These are phyloP conservation scores for Globisporangium radiosum DNA, from an alignment of 352 stramenopile genomes.

Conservation along the genomic window DNA sequence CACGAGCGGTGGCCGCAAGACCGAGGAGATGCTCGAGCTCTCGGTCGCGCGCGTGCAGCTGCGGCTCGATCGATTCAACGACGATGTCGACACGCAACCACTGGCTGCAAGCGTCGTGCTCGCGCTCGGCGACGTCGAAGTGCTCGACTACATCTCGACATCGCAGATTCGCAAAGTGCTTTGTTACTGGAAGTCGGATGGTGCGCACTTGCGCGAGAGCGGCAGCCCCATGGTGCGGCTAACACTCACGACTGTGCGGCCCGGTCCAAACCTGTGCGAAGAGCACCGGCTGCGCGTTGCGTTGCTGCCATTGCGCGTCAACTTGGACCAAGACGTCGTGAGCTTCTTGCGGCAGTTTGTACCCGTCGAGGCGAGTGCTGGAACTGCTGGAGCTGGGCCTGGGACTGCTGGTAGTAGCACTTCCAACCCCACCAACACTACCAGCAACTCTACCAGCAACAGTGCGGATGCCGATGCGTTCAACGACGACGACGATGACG, in stretches of 20 bases:
- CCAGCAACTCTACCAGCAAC: too few species aligned
- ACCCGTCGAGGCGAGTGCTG: slow-evolving; percentile 25
- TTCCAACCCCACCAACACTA: too few species aligned
- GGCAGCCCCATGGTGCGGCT: slow-evolving; percentile 80
- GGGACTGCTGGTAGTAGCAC: too few species aligned
- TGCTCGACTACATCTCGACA: slow-evolving; percentile 87
- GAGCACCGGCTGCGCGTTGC: slow-evolving; percentile 77
- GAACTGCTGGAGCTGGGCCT: neutral
- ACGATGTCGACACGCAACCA: slow-evolving; percentile 52
- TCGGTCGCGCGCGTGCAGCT: slow-evolving; percentile 74
- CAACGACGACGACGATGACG: slow-evolving; percentile 15
- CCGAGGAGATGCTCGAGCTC: slow-evolving; percentile 86
- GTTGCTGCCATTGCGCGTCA: slow-evolving; percentile 74
- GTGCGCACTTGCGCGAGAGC: slow-evolving; percentile 71
- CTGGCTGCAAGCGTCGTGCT: slow-evolving; percentile 71
- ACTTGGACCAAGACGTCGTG: slow-evolving; percentile 84
- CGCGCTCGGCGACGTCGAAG: slow-evolving; percentile 72
- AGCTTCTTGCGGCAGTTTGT: slow-evolving; percentile 85
- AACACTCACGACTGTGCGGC: slow-evolving; percentile 74
- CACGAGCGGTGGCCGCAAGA: slow-evolving; percentile 71
- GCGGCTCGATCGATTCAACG: slow-evolving; percentile 80
- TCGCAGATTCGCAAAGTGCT: slow-evolving; percentile 88
- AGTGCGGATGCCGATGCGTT: neutral
- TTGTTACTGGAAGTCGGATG: slow-evolving; percentile 87
- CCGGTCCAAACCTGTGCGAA: slow-evolving; percentile 68